Evolutionary conservation across 306 rosid genomes (phyloP).

Genomic region (Cucurbita ficifolia): DNA sequence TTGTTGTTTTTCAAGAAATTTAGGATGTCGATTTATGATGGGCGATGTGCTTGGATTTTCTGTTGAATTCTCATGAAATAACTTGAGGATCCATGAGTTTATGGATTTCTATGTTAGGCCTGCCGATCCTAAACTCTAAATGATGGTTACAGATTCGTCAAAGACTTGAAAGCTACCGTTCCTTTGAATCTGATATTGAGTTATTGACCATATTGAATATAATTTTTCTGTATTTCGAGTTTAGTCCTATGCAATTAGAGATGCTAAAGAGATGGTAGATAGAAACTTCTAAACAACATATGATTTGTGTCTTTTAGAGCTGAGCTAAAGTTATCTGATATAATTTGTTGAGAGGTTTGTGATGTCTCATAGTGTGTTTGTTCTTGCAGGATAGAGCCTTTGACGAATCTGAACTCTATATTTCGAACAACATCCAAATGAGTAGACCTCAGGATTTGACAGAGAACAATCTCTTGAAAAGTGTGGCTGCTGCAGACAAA

Average conservation of each 20-base stretch:
- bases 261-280: not conserved
- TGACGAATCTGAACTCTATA: conserved; percentile 68
- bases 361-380: conserved; percentile 29
- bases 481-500: conserved; percentile 67
- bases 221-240: not conserved
- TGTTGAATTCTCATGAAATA: not conserved
- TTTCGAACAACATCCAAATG: conserved; percentile 41
- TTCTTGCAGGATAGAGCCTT: conserved; percentile 50
- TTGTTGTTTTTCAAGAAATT: not conserved
- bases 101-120: not conserved
- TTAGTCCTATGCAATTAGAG: not conserved
- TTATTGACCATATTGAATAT: not conserved
- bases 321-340: conserved; percentile 13
- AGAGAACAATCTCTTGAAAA: conserved; percentile 54
- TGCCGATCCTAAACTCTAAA: not conserved
- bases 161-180: not conserved
- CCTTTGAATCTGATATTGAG: not conserved
- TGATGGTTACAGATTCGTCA: not conserved
- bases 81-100: not conserved
- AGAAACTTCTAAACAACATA: not conserved
- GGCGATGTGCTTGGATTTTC: not conserved
- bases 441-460: conserved; percentile 49
- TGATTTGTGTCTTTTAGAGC: not conserved
- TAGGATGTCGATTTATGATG: not conserved
- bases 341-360: conserved; percentile 40